These are phyloP conservation scores for Hypoxylon sp. DNA, from an alignment of 2,329 filamentous ascomycete genomes.

Conservation along the genomic window DNA sequence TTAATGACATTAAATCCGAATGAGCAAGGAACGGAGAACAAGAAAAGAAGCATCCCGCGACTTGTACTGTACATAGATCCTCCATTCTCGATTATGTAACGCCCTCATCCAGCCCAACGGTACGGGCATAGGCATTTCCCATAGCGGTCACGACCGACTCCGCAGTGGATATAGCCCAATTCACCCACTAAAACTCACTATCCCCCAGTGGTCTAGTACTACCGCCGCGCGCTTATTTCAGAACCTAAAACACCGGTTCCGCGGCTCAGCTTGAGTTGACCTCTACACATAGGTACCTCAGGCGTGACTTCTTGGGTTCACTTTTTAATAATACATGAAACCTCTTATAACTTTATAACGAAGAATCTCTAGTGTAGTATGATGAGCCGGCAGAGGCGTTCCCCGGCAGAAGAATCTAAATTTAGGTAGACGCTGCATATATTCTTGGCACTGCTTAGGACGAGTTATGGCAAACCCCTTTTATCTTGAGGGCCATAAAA, in stretches of 20 bases:
- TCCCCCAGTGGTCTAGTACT: not conserved
- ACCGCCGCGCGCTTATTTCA: conserved; percentile 20
- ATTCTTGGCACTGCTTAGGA: too few species aligned
- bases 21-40: not conserved
- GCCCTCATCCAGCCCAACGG: not conserved
- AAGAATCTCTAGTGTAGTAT: not conserved
- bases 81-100: not conserved
- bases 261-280: not conserved
- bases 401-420: too few species aligned
- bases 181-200: not conserved
- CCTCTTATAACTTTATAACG: not conserved
- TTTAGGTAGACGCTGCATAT: too few species aligned
- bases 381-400: not conserved
- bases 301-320: not conserved
- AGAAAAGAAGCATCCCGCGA: conserved; percentile 4
- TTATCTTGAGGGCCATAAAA: not conserved
- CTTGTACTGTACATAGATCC: conserved; percentile 22
- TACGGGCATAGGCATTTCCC: not conserved
- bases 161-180: conserved; percentile 16
- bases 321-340: not conserved
- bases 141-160: not conserved
- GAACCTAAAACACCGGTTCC: not conserved
- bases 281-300: not conserved
- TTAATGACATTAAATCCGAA: not conserved
- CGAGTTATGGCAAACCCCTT: not conserved